phyloP scores from a whole-genome alignment of 306 rosid species.

The Citrullus colocynthis region DNA sequence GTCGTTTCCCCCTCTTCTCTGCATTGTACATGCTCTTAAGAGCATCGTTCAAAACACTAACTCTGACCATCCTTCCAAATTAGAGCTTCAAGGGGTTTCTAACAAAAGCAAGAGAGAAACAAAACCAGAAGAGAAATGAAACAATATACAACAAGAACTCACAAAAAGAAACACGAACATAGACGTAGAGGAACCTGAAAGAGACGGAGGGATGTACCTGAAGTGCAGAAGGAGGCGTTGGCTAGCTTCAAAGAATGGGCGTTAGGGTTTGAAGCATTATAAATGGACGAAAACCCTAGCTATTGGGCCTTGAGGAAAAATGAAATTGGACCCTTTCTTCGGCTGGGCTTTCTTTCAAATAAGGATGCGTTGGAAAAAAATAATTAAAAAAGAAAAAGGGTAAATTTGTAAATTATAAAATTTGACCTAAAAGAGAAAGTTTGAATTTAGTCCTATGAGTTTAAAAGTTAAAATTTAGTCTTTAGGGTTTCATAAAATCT shows the following conservation, averaged over 20 bases:
- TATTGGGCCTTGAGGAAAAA: neutral
- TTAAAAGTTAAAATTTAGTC: too few species aligned
- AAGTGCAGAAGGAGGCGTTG: neutral
- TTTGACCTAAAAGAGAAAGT: too few species aligned
- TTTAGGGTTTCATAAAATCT: too few species aligned
- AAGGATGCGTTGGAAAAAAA: too few species aligned
- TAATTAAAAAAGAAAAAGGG: too few species aligned
- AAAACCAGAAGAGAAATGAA: neutral
- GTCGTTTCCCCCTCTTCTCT: slow-evolving; percentile 13
- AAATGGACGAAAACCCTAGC: neutral
- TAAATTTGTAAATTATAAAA: too few species aligned
- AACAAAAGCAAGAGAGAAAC: neutral
- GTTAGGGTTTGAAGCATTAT: neutral
- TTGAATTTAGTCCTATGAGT: too few species aligned
- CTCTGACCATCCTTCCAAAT: slow-evolving; percentile 14
- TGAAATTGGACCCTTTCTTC: neutral
- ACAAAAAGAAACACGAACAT: neutral
- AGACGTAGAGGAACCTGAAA: neutral
- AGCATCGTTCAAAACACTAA: slow-evolving; percentile 15
- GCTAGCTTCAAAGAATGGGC: neutral
- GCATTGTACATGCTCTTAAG: slow-evolving; percentile 18
- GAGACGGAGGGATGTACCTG: neutral
- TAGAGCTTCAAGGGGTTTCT: neutral
- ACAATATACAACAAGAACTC: neutral
- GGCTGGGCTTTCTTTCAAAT: too few species aligned